phyloP scores from a whole-genome alignment of 805 yeast genomes.

The Nakazawaea anatomiae region DNA sequence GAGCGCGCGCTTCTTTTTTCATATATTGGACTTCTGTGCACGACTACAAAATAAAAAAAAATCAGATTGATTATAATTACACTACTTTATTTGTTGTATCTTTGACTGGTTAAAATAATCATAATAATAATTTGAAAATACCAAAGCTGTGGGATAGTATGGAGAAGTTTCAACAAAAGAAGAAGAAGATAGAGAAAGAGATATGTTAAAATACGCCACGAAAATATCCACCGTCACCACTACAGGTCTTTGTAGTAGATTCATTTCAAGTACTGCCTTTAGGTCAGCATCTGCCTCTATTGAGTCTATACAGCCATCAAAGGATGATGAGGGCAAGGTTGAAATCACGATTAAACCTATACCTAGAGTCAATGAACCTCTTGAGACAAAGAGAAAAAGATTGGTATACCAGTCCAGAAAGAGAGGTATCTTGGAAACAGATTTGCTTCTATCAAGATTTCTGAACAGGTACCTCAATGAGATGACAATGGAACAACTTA shows the following conservation, averaged over 20 bases:
- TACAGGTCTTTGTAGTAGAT: not conserved
- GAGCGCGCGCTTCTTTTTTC: too few species aligned
- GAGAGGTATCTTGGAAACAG: conserved; percentile 93
- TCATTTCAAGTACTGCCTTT: not conserved
- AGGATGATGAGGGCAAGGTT: conserved; percentile 25
- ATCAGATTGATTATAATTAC: too few species aligned
- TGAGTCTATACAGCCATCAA: not conserved
- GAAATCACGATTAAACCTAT: conserved; percentile 66
- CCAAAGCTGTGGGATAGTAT: too few species aligned
- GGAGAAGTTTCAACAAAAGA: too few species aligned
- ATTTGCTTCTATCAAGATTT: conserved; percentile 75
- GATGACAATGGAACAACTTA: conserved; percentile 60
- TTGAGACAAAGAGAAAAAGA: conserved; percentile 78
- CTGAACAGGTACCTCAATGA: conserved; percentile 65
- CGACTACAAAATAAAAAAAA: too few species aligned
- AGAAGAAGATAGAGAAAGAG: not conserved
- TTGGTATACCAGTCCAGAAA: conserved; percentile 87
- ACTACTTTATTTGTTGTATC: too few species aligned
- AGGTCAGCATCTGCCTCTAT: conserved; percentile 2
- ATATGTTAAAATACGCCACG: not conserved
- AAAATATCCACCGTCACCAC: not conserved
- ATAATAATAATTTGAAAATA: too few species aligned
- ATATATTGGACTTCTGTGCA: too few species aligned
- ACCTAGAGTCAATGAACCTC: conserved; percentile 65
- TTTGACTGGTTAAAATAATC: too few species aligned